These are phyloP conservation scores for Chalciporus piperatus DNA, from an alignment of 768 basidiomycete genomes.

Conservation along the genomic window DNA sequence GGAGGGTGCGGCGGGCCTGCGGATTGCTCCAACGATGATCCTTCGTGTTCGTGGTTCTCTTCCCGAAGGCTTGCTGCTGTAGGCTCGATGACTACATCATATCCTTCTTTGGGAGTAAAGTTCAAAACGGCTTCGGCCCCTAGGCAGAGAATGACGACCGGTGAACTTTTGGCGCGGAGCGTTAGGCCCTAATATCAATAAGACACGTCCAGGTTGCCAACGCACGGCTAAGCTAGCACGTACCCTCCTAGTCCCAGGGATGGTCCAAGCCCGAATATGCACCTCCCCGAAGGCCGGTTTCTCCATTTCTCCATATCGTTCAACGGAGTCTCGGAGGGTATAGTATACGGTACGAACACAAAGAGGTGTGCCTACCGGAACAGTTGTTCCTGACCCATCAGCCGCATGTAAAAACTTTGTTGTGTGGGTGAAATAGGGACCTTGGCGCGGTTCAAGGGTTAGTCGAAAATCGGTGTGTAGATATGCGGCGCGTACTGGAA, in stretches of 20 bases:
- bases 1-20: not conserved
- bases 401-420: conserved; percentile 12
- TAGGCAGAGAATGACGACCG: conserved; percentile 24
- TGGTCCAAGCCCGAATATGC: conserved; percentile 41
- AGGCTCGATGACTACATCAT: conserved; percentile 1
- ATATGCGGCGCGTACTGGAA: conserved; percentile 16
- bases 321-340: conserved; percentile 30
- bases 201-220: not conserved
- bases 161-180: conserved; percentile 21
- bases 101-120: conserved; percentile 25
- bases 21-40: not conserved
- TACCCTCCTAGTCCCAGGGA: conserved; percentile 38
- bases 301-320: conserved; percentile 34
- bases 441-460: conserved; percentile 12
- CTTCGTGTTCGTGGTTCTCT: conserved; percentile 3
- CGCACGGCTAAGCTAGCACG: not conserved
- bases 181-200: conserved; percentile 19
- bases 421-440: conserved; percentile 28
- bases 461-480: not conserved
- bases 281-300: conserved; percentile 35
- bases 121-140: conserved; percentile 24
- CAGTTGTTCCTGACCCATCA: conserved; percentile 12
- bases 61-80: not conserved
- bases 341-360: conserved; percentile 20
- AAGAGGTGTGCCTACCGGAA: conserved; percentile 26